phyloP scores from a whole-genome alignment of 768 basidiomycete genomes.

The Mrakia blollopis region DNA sequence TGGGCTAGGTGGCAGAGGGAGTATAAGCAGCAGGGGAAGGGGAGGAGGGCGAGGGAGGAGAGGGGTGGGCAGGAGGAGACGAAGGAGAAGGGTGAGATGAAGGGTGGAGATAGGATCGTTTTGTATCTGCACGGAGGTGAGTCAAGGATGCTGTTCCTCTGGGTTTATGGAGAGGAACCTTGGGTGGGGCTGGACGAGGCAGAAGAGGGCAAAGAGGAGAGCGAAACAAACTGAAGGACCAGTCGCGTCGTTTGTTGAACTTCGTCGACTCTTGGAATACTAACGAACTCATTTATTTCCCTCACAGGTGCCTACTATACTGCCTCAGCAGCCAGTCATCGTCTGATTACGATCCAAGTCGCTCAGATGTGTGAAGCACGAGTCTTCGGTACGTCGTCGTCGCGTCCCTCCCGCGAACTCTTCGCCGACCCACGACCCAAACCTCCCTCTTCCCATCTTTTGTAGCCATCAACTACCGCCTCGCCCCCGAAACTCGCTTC shows the following conservation, averaged over 20 bases:
- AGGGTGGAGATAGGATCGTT: conserved; percentile 61
- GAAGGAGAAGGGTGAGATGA: conserved; percentile 41
- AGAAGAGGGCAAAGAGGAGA: no score
- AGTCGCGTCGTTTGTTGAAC: conserved; percentile 17
- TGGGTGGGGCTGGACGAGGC: no score
- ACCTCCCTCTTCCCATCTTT: neutral
- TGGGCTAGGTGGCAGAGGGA: conserved; percentile 84
- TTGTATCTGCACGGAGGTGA: conserved; percentile 88
- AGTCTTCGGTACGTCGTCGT: conserved; percentile 54
- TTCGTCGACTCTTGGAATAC: neutral
- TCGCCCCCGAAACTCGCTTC: conserved; percentile 92
- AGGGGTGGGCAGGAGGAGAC: conserved; percentile 15
- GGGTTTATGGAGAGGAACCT: no score
- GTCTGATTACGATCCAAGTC: conserved; percentile 82
- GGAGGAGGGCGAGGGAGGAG: no score
- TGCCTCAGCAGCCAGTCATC: conserved; percentile 83
- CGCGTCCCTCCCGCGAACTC: neutral
- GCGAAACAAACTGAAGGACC: no score
- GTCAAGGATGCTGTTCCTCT: no score
- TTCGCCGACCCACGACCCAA: neutral
- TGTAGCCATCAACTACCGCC: conserved; percentile 76
- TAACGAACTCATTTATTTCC: neutral
- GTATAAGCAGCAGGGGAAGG: conserved; percentile 54
- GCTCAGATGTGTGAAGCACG: conserved; percentile 83
- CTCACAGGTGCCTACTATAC: conserved; percentile 79